Evolutionary conservation across 768 basidiomycete species (phyloP), one percentile per base, ranked within the genome.

Genomic region (Boletus bicolor): DNA sequence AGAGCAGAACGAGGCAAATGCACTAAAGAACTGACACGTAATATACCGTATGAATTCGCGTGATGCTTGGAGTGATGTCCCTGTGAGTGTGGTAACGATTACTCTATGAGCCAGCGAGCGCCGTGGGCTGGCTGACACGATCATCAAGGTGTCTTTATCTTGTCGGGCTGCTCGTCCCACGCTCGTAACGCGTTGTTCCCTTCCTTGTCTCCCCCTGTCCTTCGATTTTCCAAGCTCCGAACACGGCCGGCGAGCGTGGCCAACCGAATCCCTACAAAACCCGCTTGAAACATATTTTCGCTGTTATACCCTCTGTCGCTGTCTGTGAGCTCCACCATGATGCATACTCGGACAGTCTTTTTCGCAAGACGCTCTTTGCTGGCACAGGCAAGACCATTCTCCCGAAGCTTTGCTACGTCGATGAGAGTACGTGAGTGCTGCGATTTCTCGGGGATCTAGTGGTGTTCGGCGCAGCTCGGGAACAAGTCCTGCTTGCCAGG

Each of bases 351-450:
- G 21, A 60, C 67, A 43, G 46, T 68, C 58, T 60, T 67, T 61
- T 57, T 54, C 1, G 55, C 57, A 43, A 61, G 69, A 60, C 69
- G 65, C 54, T 63, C 63, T 38, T 44, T 68, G 52, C 53, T 61
- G 44, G 58, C 71, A 34, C 65, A 56, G 37, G 42, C 60, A 30
- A 63, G 56, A 55, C 55, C 59, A 34, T 49, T 59, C 51, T 55
- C 58, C 41, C 71, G 71, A 46, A 56, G 64, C 43, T 71, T 71
- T 63, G 62, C 69, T 17, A 60, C 56, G 3, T 71, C 71, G 36
- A 53, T 57, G 61, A 62, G 47, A 54, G 59, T 68, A 48, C 67
- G 70, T 71, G 66, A 63, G 70, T 73, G 19, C 28, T 14, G 3
- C 52, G 21, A 15, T 45, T 44, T 55, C 42, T 44, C 49, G 26